Conservation (phyloP, 2,329 filamentous ascomycete genomes). For the Chaetomium strumarium region DNA sequence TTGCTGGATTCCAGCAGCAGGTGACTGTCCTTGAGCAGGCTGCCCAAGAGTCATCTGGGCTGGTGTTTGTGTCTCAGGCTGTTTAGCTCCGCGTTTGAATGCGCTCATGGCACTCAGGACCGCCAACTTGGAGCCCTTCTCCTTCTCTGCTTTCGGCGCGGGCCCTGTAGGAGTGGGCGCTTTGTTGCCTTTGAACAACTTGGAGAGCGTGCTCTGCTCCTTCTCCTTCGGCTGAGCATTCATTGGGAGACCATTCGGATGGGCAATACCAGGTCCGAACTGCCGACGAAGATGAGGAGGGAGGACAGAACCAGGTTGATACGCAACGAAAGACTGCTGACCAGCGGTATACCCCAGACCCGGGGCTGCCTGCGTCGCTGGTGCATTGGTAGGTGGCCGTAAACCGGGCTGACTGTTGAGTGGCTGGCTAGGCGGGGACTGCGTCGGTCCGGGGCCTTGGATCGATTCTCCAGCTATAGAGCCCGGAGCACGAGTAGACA, state of each 20-base stretch:
- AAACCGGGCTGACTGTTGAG: constrained; percentile 13
- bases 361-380: constrained; percentile 2
- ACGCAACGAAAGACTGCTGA: constrained; percentile 11
- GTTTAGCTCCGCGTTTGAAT: constrained; percentile 22
- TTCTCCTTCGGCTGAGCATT: constrained; percentile 19
- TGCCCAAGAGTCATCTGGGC: constrained; percentile 4
- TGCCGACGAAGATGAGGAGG: constrained; percentile 8
- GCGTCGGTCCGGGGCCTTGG: background rate
- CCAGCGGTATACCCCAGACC: constrained; percentile 10
- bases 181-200: constrained; percentile 24
- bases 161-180: constrained; percentile 1
- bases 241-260: constrained; percentile 12
- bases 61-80: constrained; percentile 5
- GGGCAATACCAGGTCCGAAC: constrained; percentile 6
- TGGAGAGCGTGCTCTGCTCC: constrained; percentile 27
- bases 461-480: constrained; percentile 7
- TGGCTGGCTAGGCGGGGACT: constrained; percentile 15
- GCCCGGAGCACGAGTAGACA: constrained; percentile 1
- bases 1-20: constrained; percentile 6
- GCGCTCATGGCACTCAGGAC: constrained; percentile 21
- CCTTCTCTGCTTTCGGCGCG: constrained; percentile 20
- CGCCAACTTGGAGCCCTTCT: constrained; percentile 21
- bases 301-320: constrained; percentile 8
- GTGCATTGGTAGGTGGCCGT: constrained; percentile 1
- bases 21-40: constrained; percentile 11